Conservation (phyloP, 2,329 filamentous ascomycete species). For the Ophiostoma ips region DNA sequence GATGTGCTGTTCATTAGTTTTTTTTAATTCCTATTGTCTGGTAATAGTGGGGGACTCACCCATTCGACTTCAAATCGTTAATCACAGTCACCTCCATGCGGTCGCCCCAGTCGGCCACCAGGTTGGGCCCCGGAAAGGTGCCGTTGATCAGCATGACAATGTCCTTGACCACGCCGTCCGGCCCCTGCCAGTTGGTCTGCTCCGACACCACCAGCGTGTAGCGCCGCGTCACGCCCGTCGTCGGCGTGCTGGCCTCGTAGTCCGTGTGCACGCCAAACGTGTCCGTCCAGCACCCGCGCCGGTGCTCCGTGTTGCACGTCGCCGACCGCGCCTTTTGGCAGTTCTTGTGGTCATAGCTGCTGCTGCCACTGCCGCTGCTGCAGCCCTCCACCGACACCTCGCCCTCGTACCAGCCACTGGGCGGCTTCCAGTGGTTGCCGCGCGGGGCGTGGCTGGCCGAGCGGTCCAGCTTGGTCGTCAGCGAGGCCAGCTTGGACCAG, state of each 20-base stretch:
- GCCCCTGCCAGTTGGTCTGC: conserved; percentile 10
- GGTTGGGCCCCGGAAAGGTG: conserved; percentile 9
- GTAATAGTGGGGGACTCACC: conserved; percentile 11
- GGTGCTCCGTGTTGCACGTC: conserved; percentile 9
- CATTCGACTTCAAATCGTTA: conserved; percentile 13
- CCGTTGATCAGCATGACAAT: conserved; percentile 14
- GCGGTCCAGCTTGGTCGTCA: background rate
- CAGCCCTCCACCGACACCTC: too few species aligned
- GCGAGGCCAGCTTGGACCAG: background rate
- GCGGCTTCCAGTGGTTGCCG: background rate
- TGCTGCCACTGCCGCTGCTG: background rate
- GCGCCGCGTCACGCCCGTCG: conserved; percentile 11
- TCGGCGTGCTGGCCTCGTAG: conserved; percentile 10
- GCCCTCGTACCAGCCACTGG: background rate
- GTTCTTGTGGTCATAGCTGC: background rate
- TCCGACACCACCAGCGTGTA: conserved; percentile 11
- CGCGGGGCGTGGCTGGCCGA: background rate
- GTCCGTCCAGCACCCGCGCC: conserved; percentile 12
- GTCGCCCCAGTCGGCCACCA: conserved; percentile 15
- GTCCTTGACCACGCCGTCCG: conserved; percentile 11
- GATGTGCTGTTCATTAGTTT: conserved; percentile 17
- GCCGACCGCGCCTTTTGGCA: background rate
- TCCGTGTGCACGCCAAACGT: conserved; percentile 13
- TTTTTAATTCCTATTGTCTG: too few species aligned
- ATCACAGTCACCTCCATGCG: conserved; percentile 9